Percentiles rank a stretch among this genome's conserved stretches.
phyloP scores from a whole-genome alignment of 495 filamentous ascomycete species.

The Haplographium delicatum region DNA sequence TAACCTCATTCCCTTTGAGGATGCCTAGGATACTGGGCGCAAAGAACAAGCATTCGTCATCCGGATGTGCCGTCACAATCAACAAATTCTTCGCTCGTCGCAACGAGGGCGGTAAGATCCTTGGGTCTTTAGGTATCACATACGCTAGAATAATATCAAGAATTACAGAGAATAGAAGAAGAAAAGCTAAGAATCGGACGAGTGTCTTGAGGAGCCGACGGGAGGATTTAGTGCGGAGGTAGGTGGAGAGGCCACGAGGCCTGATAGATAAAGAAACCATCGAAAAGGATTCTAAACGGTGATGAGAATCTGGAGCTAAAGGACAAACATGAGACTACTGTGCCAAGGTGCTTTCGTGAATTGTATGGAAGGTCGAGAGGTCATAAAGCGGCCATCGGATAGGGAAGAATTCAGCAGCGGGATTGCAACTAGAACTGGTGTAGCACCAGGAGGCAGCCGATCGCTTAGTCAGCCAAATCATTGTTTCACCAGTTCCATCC shows the following conservation, averaged over 20 bases:
- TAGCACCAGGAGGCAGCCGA: too few relatives aligned
- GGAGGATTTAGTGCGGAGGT: background rate
- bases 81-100: conserved; percentile 32
- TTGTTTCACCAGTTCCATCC: too few relatives aligned
- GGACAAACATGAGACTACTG: too few relatives aligned
- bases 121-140: conserved; percentile 31
- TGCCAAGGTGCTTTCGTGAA: too few relatives aligned
- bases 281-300: too few relatives aligned
- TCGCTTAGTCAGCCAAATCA: too few relatives aligned
- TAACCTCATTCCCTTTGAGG: conserved; percentile 28
- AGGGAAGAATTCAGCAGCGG: too few relatives aligned
- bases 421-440: too few relatives aligned
- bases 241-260: background rate
- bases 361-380: too few relatives aligned
- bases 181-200: conserved; percentile 21
- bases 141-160: conserved; percentile 37
- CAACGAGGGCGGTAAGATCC: conserved; percentile 34
- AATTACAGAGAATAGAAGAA: conserved; percentile 29
- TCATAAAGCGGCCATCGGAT: too few relatives aligned
- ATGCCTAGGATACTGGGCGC: conserved; percentile 35
- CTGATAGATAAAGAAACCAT: too few relatives aligned
- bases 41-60: conserved; percentile 42
- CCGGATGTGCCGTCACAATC: conserved; percentile 38
- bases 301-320: too few relatives aligned
- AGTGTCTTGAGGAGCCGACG: conserved; percentile 3